phyloP scores from a whole-genome alignment of 2,329 filamentous ascomycete genomes.

The Fusarium guadeloupense region DNA sequence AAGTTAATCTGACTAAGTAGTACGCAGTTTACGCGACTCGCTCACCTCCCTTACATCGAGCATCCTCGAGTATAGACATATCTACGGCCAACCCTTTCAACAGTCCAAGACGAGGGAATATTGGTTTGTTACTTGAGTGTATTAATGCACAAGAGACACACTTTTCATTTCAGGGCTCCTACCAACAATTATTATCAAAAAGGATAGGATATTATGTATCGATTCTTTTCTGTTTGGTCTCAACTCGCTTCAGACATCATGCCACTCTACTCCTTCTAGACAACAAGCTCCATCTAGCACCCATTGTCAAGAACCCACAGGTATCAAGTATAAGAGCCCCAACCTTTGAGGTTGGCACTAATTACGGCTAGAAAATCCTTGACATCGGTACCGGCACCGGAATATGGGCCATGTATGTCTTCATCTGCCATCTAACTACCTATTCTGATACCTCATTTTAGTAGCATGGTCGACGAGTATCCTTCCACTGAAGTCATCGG shows the following conservation, averaged over 20 bases:
- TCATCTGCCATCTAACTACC: background rate
- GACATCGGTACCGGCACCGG: conserved; percentile 68
- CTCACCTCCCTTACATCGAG: conserved; percentile 26
- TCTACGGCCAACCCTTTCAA: conserved; percentile 44
- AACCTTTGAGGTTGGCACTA: background rate
- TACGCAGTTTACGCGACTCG: conserved; percentile 17
- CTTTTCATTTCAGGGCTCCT: conserved; percentile 17
- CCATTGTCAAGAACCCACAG: conserved; percentile 14
- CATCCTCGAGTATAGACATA: conserved; percentile 41
- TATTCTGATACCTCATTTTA: background rate
- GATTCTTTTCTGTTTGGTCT: background rate
- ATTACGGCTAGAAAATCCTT: conserved; percentile 43
- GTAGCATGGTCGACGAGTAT: conserved; percentile 45
- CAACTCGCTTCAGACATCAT: conserved; percentile 12
- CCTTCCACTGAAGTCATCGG: conserved; percentile 46
- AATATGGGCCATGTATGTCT: conserved; percentile 57
- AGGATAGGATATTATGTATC: conserved; percentile 18
- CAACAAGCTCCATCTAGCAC: conserved; percentile 50
- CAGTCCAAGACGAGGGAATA: conserved; percentile 41
- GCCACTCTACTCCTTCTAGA: conserved; percentile 41
- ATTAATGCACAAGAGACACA: background rate
- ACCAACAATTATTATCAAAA: conserved; percentile 27
- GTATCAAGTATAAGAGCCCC: background rate
- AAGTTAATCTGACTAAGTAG: background rate
- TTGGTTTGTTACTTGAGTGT: conserved; percentile 23